phyloP scores from a whole-genome alignment of 2,329 filamentous ascomycete species.

The Penicillium sp. region DNA sequence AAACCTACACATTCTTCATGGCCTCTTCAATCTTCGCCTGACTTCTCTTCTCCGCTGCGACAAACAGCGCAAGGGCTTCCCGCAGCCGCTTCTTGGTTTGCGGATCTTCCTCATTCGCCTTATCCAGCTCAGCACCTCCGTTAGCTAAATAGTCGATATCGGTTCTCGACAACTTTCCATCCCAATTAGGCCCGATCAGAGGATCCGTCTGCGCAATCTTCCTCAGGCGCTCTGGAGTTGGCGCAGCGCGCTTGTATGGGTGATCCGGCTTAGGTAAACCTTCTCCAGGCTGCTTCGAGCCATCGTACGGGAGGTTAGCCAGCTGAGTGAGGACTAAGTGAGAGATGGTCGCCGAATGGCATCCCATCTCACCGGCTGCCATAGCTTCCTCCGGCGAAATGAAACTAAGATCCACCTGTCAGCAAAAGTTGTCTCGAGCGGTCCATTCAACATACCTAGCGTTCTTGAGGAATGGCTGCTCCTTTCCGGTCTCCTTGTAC shows the following conservation, averaged over 20 bases:
- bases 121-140: slow-evolving; percentile 44
- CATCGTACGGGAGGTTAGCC: slow-evolving; percentile 12
- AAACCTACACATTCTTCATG: slow-evolving; percentile 6
- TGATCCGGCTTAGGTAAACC: slow-evolving; percentile 44
- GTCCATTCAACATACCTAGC: slow-evolving; percentile 35
- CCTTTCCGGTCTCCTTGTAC: slow-evolving; percentile 49
- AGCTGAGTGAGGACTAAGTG: slow-evolving; percentile 14
- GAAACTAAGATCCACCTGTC: slow-evolving; percentile 5
- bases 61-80: slow-evolving; percentile 13
- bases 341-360: slow-evolving; percentile 16
- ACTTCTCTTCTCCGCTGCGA: slow-evolving; percentile 15
- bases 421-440: background rate
- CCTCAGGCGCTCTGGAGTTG: slow-evolving; percentile 22
- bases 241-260: slow-evolving; percentile 37
- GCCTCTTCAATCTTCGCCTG: slow-evolving; percentile 17
- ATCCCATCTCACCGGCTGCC: slow-evolving; percentile 15
- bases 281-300: slow-evolving; percentile 16
- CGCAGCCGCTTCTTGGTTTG: slow-evolving; percentile 14
- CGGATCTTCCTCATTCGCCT: slow-evolving; percentile 28
- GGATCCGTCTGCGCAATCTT: slow-evolving; percentile 43
- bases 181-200: slow-evolving; percentile 38
- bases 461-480: slow-evolving; percentile 51
- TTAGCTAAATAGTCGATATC: slow-evolving; percentile 51
- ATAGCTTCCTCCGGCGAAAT: slow-evolving; percentile 15
- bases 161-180: slow-evolving; percentile 42